Base-by-base conservation (phyloP, 495 filamentous ascomycete genomes). In the Apiosordaria backusii region DNA sequence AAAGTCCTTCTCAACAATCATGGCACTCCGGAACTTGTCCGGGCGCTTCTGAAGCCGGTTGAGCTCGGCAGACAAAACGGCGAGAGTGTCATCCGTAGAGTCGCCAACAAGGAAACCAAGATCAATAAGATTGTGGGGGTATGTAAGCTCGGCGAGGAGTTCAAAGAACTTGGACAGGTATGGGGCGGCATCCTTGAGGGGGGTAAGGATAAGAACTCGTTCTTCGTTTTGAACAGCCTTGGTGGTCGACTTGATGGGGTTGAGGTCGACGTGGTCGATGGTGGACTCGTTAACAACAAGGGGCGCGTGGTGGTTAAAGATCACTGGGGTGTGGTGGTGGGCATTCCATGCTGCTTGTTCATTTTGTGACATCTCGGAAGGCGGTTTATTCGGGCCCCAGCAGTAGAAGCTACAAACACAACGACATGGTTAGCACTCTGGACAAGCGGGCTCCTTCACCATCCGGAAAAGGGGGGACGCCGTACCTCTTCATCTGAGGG, bases 121-220 rank as follows among this genome's bases (percentile, higher is more conserved):
- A 74, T 99, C 95, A 73, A 98, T 98, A 24, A 98, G 85, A 55
- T 96, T 81, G 81, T 99, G 95, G 53, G 95, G 96, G 77, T 99
- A 99, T 2, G 91, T 91, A 68, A 99, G 82, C 77, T 95, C 87
- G 69, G 88, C 88, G 67, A 99, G 82, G 19, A 99, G 88, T 75
- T 98, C 92, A 75, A 99, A 99, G 79, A 98, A 93, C 78, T 93
- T 89, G 60, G 84, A 82, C 55, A 99, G 83, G 78, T 90, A 92
- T 40, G 79, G 82, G 18, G 91, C 84, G 69, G 95, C 96, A 78
- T 99, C 93, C 78, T 93, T 90, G 57, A 99, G 83, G 40, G 95
- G 95, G 4, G 96, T 98, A 72, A 99, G 86, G 71, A 99, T 90
- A 57, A 99, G 88, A n/a, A 99, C 86, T 63, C 93, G 88, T 78